Conservation (phyloP, 1,139 yeast species). For the Lodderomyces parapsilosis region DNA sequence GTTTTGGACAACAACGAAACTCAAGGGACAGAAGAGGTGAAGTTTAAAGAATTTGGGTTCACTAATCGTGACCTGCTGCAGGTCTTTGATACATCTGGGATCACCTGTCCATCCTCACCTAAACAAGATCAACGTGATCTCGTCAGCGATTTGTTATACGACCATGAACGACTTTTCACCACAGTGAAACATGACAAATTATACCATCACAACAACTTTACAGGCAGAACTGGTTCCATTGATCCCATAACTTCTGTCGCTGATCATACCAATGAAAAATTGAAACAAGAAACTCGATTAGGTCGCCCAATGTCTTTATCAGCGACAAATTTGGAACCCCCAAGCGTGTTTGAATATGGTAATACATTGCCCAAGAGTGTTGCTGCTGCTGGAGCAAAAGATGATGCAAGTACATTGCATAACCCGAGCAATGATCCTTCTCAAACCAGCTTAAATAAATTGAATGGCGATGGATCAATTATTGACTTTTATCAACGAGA, state of each 20-base stretch:
- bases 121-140: conserved; percentile 5
- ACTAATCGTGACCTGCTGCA: conserved; percentile 4
- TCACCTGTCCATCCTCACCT: conserved; percentile 8
- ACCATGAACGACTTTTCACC: conserved; percentile 35
- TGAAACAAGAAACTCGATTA: conserved; percentile 18
- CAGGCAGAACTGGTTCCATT: not conserved
- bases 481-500: conserved; percentile 57
- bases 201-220: not conserved
- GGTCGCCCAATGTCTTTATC: conserved; percentile 24
- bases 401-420: not conserved
- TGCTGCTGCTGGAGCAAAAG: not conserved
- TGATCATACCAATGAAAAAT: conserved; percentile 12
- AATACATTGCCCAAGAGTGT: not conserved
- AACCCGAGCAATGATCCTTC: not conserved
- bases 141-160: conserved; percentile 26
- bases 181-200: conserved; percentile 8
- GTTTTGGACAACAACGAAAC: conserved; percentile 6
- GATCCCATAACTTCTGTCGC: conserved; percentile 1
- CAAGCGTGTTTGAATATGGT: conserved; percentile 19
- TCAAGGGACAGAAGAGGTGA: conserved; percentile 18
- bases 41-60: conserved; percentile 28
- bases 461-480: conserved; percentile 21
- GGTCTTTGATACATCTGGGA: not conserved
- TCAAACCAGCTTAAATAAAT: conserved; percentile 2
- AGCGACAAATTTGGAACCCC: conserved; percentile 25